These are phyloP conservation scores for Aphanomyces astaci DNA, from an alignment of 352 stramenopile species.

Conservation along the genomic window DNA sequence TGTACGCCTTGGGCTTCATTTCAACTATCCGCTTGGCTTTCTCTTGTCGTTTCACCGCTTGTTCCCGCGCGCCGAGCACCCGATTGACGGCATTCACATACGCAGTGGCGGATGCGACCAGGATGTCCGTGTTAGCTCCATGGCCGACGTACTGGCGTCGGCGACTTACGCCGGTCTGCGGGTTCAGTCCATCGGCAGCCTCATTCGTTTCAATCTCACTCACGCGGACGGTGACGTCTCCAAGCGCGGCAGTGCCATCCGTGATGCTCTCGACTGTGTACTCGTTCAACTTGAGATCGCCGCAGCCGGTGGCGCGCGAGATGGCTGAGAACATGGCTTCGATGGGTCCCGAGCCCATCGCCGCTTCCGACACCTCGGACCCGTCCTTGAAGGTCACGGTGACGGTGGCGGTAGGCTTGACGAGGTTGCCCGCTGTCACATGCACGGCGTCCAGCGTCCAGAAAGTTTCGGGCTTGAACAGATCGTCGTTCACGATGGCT, in stretches of 20 bases:
- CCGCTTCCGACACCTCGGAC: slow-evolving; percentile 81
- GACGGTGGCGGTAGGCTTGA: slow-evolving; percentile 86
- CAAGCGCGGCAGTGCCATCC: slow-evolving; percentile 75
- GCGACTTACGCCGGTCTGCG: slow-evolving; percentile 71
- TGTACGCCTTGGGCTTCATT: too few species aligned
- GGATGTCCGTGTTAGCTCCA: slow-evolving; percentile 84
- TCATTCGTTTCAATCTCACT: slow-evolving; percentile 40
- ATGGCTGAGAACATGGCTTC: slow-evolving; percentile 85
- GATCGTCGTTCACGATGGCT: slow-evolving; percentile 82
- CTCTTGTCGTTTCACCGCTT: slow-evolving; percentile 16
- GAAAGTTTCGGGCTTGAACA: slow-evolving; percentile 85
- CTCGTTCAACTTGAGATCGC: slow-evolving; percentile 79
- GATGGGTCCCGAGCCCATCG: slow-evolving; percentile 80
- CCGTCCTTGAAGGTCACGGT: slow-evolving; percentile 84
- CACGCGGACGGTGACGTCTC: slow-evolving; percentile 81
- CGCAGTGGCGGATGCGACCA: slow-evolving; percentile 79
- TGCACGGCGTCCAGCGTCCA: slow-evolving; percentile 86
- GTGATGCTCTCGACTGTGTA: slow-evolving; percentile 86
- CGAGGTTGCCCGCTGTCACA: slow-evolving; percentile 83
- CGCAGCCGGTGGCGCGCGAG: slow-evolving; percentile 69
- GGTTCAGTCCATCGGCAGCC: slow-evolving; percentile 54
- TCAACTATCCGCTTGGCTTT: neutral
- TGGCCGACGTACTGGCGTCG: slow-evolving; percentile 84
- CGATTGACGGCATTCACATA: slow-evolving; percentile 86
- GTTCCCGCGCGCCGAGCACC: slow-evolving; percentile 62